phyloP scores from a whole-genome alignment of 495 filamentous ascomycete genomes.

The Cenococcum geophilum region DNA sequence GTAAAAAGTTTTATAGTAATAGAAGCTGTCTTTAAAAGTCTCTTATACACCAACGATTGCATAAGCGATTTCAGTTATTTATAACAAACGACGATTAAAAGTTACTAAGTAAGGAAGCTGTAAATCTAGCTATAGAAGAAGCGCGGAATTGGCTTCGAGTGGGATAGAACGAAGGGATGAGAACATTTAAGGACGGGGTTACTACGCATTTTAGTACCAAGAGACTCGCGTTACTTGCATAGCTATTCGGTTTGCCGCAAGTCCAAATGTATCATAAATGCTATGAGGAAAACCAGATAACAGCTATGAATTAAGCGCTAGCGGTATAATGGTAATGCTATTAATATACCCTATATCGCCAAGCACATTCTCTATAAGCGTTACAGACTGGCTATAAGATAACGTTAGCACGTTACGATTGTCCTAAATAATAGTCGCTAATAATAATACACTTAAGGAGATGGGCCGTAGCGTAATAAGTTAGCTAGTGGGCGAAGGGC shows the following conservation, averaged over 20 bases:
- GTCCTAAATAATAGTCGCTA: not conserved
- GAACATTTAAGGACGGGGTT: too few species aligned
- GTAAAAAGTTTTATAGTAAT: too few species aligned
- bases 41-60: too few species aligned
- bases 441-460: not conserved
- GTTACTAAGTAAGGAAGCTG: too few species aligned
- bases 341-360: not conserved
- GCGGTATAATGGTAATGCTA: not conserved
- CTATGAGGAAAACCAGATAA: not conserved
- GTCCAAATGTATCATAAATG: not conserved
- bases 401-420: not conserved
- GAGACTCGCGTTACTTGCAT: not conserved
- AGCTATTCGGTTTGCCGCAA: not conserved
- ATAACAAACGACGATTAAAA: too few species aligned
- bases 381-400: not conserved
- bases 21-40: too few species aligned
- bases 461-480: not conserved
- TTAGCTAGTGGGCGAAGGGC: too few species aligned
- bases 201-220: too few species aligned
- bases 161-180: too few species aligned
- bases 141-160: too few species aligned
- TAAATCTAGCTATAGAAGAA: too few species aligned
- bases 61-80: too few species aligned
- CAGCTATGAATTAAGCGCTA: not conserved
- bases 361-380: not conserved